Base-by-base conservation (phyloP, 805 yeast genomes). In the Saccharomycopsis fibuligera region DNA sequence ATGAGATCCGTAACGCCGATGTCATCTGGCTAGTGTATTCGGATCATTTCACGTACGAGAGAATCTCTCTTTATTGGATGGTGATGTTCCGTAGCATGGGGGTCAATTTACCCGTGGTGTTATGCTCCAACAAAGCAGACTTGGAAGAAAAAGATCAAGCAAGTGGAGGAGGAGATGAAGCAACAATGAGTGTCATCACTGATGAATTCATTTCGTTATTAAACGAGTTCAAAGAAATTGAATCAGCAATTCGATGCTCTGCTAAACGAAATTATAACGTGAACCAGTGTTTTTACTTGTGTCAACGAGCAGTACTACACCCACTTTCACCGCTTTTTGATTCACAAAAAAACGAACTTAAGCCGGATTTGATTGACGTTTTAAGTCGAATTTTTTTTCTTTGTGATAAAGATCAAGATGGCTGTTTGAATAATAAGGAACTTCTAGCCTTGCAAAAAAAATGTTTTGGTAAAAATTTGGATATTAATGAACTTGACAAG, bases 21-120 rank as follows among this genome's bases (percentile, higher is more conserved):
- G 97, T 89, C 12, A 85, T 93, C 2, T 85, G 96, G 91, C 73
- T 93, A n/a, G 88, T 93, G 0, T 93, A 90, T 61, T 78, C 93
- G 2, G 98, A 90, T 60, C 96, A 89, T 59, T 93, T 89, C 61
- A 88, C 98, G 0, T 93, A 89, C 61, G 98, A 93, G 62, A 73
- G 98, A 41, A 79, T 93, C 3, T 81, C 96, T 2, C 69, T 91
- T 22, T 89, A 89, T 63, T 93, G 99, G 99, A 82, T 93, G 76
- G 93, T 95, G 45, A 76, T 83, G 71, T 83, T 93, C 58, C 73
- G 99, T 53, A 86, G 96, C 0, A 72, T 88, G 75, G 99, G 99
- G 2, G 88, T 91, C 49, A 93, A 93, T 60, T 64, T 91, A 12
- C 99, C 99, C 0, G 82, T 93, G n/a, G 87, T 93, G 1, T 68